Percentiles rank a stretch among this genome's conserved stretches.
These are phyloP conservation scores for Pseudocercospora cruenta DNA, from an alignment of 2,329 filamentous ascomycete species.

Conservation along the genomic window DNA sequence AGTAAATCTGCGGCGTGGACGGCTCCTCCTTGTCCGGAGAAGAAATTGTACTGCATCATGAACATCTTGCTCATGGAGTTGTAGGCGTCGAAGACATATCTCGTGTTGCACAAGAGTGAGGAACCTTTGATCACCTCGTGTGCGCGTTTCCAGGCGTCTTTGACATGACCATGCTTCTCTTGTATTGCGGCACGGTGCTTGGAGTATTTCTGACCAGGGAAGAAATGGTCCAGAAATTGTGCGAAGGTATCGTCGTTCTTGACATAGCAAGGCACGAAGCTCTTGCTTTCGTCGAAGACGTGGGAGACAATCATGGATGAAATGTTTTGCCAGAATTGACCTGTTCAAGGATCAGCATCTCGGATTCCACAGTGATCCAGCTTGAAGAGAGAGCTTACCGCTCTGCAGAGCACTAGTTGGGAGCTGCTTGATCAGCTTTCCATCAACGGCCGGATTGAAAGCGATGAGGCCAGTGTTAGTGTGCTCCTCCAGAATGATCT, in stretches of 20 bases:
- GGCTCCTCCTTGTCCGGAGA: background rate
- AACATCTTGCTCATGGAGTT: background rate
- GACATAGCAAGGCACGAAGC: conserved; percentile 9
- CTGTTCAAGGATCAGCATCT: background rate
- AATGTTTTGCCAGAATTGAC: conserved; percentile 1
- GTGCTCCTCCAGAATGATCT: conserved; percentile 50
- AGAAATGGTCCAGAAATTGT: conserved; percentile 3
- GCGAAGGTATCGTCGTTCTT: conserved; percentile 1
- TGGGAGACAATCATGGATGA: background rate
- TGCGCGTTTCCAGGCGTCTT: background rate
- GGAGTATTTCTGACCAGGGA: background rate
- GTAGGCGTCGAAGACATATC: conserved; percentile 6
- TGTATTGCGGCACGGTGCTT: background rate
- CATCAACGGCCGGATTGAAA: conserved; percentile 52
- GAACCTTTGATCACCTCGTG: conserved; percentile 3
- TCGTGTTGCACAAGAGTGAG: conserved; percentile 6
- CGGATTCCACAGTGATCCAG: background rate
- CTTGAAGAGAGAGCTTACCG: background rate
- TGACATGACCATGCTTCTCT: background rate
- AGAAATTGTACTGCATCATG: conserved; percentile 13
- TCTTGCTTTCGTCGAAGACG: conserved; percentile 2
- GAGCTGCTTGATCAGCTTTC: conserved; percentile 27
- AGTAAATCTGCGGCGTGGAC: conserved; percentile 3
- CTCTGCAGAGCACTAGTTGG: background rate
- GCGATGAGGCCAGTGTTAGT: conserved; percentile 49